Conservation (phyloP, 805 yeast genomes). For the Sporopachydermia lactativora region DNA sequence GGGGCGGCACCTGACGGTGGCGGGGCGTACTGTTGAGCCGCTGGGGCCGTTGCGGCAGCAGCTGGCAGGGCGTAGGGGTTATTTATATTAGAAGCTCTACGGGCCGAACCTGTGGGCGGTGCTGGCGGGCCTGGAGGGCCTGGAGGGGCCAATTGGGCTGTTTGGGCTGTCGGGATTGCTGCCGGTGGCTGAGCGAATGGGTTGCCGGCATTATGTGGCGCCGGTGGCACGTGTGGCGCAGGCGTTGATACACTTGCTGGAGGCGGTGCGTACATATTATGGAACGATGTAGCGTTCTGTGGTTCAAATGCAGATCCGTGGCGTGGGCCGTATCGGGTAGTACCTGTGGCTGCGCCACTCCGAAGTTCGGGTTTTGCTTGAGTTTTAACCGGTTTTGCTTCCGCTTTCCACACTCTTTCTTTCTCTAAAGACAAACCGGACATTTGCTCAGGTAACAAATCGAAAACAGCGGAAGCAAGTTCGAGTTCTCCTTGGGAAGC, state of each 20-base stretch:
- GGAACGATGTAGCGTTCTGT: not conserved
- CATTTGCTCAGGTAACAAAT: slow-evolving; percentile 57
- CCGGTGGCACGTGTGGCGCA: too few species aligned
- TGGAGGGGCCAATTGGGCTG: slow-evolving; percentile 5
- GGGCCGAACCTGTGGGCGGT: slow-evolving; percentile 4
- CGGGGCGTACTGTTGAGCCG: slow-evolving; percentile 10
- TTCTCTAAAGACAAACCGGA: slow-evolving; percentile 52
- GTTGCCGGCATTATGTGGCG: too few species aligned
- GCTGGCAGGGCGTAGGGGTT: slow-evolving; percentile 3
- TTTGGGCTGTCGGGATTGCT: slow-evolving; percentile 2
- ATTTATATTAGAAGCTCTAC: slow-evolving; percentile 1
- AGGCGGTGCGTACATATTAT: too few species aligned
- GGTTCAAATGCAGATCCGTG: too few species aligned
- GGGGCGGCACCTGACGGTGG: slow-evolving; percentile 6
- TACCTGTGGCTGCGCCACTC: too few species aligned
- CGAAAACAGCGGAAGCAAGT: slow-evolving; percentile 58
- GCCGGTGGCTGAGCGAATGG: slow-evolving; percentile 2
- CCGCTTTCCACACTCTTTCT: slow-evolving; percentile 65
- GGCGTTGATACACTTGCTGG: slow-evolving; percentile 1
- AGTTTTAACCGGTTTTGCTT: slow-evolving; percentile 19
- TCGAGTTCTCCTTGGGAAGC: slow-evolving; percentile 77
- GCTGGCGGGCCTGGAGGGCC: slow-evolving; percentile 7
- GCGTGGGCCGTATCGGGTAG: not conserved
- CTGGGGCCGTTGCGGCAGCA: slow-evolving; percentile 7
- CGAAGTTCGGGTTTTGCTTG: slow-evolving; percentile 6